Conservation (phyloP, 495 filamentous ascomycete genomes). For the Lophiostoma macrostomum region DNA sequence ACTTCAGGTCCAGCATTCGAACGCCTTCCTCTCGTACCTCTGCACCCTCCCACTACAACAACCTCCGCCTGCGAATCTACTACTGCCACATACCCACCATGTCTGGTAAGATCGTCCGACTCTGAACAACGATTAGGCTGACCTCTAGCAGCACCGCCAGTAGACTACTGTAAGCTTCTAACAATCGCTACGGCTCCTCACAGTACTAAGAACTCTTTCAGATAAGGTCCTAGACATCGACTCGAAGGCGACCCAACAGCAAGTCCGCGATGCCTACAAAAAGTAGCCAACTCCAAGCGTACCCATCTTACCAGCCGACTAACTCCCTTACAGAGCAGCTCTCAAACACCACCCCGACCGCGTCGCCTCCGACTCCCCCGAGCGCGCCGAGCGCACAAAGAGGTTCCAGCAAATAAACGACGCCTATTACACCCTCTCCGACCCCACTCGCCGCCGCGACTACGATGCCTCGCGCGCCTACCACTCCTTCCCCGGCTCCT, state of each 20-base stretch:
- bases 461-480: conserved; percentile 73
- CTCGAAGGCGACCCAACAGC: conserved; percentile 68
- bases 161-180: conserved; percentile 35
- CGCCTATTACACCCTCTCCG: conserved; percentile 93
- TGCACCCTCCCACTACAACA: too few species aligned
- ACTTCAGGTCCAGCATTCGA: too few species aligned
- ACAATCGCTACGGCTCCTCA: background rate
- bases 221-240: conserved; percentile 68
- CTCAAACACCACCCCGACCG: conserved; percentile 94
- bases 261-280: conserved; percentile 96
- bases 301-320: background rate
- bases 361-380: conserved; percentile 78
- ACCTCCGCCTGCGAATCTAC: too few species aligned
- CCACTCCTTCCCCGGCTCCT: conserved; percentile 41
- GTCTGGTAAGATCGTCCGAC: conserved; percentile 16
- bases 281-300: conserved; percentile 49
- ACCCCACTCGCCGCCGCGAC: conserved; percentile 72
- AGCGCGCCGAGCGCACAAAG: conserved; percentile 75
- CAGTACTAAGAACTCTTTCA: conserved; percentile 1
- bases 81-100: background rate
- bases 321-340: conserved; percentile 61
- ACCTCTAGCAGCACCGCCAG: conserved; percentile 27
- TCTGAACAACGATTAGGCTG: conserved; percentile 1
- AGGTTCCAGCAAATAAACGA: conserved; percentile 97
- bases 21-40: too few species aligned